These are phyloP conservation scores for Aleurites moluccanus DNA, from an alignment of 441 rosid genomes.

Conservation along the genomic window DNA sequence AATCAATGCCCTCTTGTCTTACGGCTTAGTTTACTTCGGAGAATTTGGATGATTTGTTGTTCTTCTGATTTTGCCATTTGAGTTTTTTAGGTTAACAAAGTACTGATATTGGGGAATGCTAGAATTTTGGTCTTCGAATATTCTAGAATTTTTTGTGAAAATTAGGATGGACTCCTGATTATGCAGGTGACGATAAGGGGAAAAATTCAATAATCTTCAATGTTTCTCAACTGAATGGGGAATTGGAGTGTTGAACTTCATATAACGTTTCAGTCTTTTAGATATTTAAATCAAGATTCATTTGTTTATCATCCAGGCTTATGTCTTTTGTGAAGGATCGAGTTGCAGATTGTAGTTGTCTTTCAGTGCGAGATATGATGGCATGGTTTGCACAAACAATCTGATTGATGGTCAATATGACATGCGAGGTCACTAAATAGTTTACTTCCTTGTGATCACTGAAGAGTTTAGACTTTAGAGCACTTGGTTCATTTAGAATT, in stretches of 20 bases:
- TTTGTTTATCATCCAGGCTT: slow-evolving; percentile 6
- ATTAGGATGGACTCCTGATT: slow-evolving; percentile 1
- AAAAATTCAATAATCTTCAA: background rate
- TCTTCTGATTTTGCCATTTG: background rate
- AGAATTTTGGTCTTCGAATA: background rate
- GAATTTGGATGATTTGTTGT: background rate
- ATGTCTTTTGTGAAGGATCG: background rate
- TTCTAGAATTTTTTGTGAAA: background rate
- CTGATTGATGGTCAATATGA: background rate
- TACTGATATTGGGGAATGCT: background rate
- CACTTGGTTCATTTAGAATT: background rate
- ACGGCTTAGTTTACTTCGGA: too few relatives aligned
- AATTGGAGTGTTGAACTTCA: background rate
- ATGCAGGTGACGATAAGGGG: background rate
- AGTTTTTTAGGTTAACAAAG: background rate
- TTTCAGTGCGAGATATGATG: background rate
- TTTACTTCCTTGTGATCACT: background rate
- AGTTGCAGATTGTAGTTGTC: background rate
- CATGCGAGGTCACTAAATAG: too few relatives aligned
- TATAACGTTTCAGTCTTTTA: background rate
- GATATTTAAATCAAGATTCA: background rate
- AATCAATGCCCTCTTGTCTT: too few relatives aligned
- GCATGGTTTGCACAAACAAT: background rate
- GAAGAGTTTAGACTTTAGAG: background rate
- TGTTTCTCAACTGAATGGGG: background rate